Evolutionary conservation across 176 grass and related monocot species (phyloP).

Genomic region (Dendrocalamus sinicus): DNA sequence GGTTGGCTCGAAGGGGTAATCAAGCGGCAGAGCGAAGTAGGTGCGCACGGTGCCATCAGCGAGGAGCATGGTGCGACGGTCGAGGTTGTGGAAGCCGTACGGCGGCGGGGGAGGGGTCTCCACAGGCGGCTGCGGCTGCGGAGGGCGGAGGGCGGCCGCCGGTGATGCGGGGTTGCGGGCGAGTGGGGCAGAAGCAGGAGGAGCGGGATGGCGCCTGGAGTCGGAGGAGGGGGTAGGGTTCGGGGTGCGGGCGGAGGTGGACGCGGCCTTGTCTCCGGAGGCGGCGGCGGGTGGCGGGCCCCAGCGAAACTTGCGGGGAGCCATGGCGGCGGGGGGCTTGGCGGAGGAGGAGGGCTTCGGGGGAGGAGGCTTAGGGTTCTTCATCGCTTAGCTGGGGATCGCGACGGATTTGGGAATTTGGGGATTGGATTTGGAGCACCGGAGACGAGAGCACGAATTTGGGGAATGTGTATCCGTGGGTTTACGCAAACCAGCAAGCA

Average conservation of each 20-base stretch:
- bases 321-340: conserved; percentile 36
- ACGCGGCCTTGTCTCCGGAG: conserved; percentile 42
- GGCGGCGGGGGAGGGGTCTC: conserved; percentile 52
- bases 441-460: background rate
- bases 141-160: conserved; percentile 38
- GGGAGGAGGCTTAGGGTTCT: conserved; percentile 62
- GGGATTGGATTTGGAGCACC: conserved; percentile 13
- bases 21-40: conserved; percentile 72
- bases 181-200: conserved; percentile 17
- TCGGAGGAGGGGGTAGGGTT: conserved; percentile 39
- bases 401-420: background rate
- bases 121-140: conserved; percentile 17
- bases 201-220: conserved; percentile 43
- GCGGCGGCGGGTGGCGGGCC: conserved; percentile 29
- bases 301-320: conserved; percentile 47
- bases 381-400: conserved; percentile 49
- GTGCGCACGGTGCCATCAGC: conserved; percentile 64
- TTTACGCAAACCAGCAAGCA: background rate
- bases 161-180: conserved; percentile 45
- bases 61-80: conserved; percentile 61
- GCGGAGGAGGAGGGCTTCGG: conserved; percentile 19
- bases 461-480: too few relatives aligned
- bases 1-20: conserved; percentile 51
- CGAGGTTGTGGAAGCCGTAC: conserved; percentile 75
- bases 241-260: conserved; percentile 49